Percentiles rank a stretch among this genome's conserved stretches.
These are phyloP conservation scores for Neonectria faginata DNA, from an alignment of 2,329 filamentous ascomycete species.

Conservation along the genomic window DNA sequence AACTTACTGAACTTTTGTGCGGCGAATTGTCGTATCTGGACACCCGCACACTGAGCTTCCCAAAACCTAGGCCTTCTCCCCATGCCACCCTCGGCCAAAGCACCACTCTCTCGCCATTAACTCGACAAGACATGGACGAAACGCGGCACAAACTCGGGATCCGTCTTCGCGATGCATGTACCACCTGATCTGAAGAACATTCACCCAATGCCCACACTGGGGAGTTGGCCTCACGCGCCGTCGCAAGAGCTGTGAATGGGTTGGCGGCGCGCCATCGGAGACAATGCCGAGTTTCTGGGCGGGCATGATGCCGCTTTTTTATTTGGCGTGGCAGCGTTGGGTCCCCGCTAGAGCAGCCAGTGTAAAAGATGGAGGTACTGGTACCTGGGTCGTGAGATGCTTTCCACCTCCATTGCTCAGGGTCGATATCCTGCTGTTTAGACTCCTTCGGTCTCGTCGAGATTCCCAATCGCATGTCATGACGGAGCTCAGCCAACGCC, in stretches of 20 bases:
- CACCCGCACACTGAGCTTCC: neutral
- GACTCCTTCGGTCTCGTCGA: neutral
- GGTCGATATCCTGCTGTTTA: neutral
- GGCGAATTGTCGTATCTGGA: neutral
- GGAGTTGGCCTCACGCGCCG: slow-evolving; percentile 3
- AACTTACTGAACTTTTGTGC: neutral
- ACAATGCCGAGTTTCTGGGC: slow-evolving; percentile 20
- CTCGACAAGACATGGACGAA: neutral
- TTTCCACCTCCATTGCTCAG: neutral
- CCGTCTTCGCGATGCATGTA: neutral
- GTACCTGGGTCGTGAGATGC: slow-evolving; percentile 6
- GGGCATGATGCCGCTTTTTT: slow-evolving; percentile 18
- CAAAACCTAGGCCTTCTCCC: slow-evolving; percentile 1
- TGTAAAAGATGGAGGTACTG: slow-evolving; percentile 9
- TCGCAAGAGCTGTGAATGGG: slow-evolving; percentile 3
- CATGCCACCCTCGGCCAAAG: neutral
- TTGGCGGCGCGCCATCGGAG: slow-evolving; percentile 15
- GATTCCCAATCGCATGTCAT: slow-evolving; percentile 5
- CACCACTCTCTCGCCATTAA: slow-evolving; percentile 13
- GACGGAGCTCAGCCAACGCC: neutral
- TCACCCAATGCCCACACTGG: slow-evolving; percentile 11
- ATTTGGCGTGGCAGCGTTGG: neutral
- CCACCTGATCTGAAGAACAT: slow-evolving; percentile 15
- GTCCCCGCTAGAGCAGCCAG: slow-evolving; percentile 19
- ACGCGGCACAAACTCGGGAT: slow-evolving; percentile 15